Evolutionary conservation across 805 yeast species (phyloP).

Genomic region (Myxozyma monticola): DNA sequence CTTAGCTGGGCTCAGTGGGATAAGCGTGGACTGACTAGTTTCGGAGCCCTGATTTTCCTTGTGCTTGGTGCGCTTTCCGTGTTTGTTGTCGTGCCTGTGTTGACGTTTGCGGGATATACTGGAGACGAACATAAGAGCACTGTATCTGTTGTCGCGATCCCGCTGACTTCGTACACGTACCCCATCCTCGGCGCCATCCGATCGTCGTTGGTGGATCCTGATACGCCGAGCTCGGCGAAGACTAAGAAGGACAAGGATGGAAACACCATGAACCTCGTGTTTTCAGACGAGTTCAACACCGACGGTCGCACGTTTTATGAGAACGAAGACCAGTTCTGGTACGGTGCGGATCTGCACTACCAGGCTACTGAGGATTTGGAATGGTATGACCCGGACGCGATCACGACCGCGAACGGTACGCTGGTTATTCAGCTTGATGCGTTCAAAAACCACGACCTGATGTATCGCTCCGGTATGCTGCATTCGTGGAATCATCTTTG

Average conservation of each 20-base stretch:
- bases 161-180: constrained; percentile 53
- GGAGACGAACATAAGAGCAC: constrained; percentile 1
- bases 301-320: constrained; percentile 89
- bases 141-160: constrained; percentile 17
- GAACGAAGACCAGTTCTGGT: constrained; percentile 91
- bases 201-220: constrained; percentile 64
- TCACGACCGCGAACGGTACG: constrained; percentile 72
- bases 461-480: constrained; percentile 86
- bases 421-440: constrained; percentile 75
- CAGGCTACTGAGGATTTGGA: constrained; percentile 87
- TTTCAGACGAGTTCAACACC: constrained; percentile 86
- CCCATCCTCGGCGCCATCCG: constrained; percentile 61
- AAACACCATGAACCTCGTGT: constrained; percentile 70
- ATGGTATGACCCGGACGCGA: constrained; percentile 95
- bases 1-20: constrained; percentile 41
- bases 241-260: constrained; percentile 59
- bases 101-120: constrained; percentile 69
- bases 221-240: constrained; percentile 62
- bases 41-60: constrained; percentile 50
- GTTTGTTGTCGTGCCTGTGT: constrained; percentile 76
- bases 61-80: constrained; percentile 63
- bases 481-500: constrained; percentile 92
- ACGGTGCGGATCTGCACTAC: constrained; percentile 79
- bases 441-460: constrained; percentile 70
- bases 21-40: constrained; percentile 39